A percentile compares a stretch with the other conserved stretches of the same genome.
These are phyloP conservation scores for Pichia thaimueangensis DNA, from an alignment of 805 yeast species.

Conservation along the genomic window DNA sequence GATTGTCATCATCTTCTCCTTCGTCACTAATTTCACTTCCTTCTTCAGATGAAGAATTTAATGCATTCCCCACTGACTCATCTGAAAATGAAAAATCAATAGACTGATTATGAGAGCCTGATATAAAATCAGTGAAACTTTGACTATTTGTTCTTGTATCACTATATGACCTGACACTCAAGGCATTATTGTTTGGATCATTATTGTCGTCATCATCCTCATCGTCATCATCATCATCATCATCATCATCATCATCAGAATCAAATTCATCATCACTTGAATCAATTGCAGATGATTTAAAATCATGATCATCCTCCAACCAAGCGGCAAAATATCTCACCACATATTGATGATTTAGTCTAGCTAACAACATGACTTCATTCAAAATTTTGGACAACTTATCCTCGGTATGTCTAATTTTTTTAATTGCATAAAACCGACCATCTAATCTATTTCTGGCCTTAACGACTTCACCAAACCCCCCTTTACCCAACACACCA, in stretches of 20 bases:
- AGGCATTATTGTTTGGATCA: not conserved
- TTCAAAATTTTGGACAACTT: conserved; percentile 75
- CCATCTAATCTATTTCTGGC: conserved; percentile 93
- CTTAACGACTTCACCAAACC: conserved; percentile 97
- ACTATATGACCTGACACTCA: conserved; percentile 15
- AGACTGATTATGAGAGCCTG: conserved; percentile 53
- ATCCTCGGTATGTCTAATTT: conserved; percentile 75
- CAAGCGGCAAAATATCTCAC: conserved; percentile 97
- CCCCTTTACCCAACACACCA: conserved; percentile 87
- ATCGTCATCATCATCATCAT: conserved; percentile 27
- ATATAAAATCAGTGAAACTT: conserved; percentile 57
- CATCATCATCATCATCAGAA: conserved; percentile 25
- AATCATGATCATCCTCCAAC: conserved; percentile 67
- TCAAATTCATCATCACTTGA: conserved; percentile 22
- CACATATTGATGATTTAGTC: conserved; percentile 91
- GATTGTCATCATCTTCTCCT: conserved; percentile 20
- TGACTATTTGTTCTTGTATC: conserved; percentile 28
- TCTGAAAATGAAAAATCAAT: conserved; percentile 49
- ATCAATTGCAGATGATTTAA: conserved; percentile 21
- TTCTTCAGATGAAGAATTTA: conserved; percentile 19
- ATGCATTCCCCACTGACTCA: conserved; percentile 15
- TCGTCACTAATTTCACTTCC: conserved; percentile 19
- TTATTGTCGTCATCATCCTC: conserved; percentile 12
- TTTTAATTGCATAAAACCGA: conserved; percentile 88
- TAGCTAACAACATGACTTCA: conserved; percentile 87